Evolutionary conservation across 2,329 filamentous ascomycete species (phyloP), one percentile per base, ranked within the genome.

Genomic region (Alternaria solani): DNA sequence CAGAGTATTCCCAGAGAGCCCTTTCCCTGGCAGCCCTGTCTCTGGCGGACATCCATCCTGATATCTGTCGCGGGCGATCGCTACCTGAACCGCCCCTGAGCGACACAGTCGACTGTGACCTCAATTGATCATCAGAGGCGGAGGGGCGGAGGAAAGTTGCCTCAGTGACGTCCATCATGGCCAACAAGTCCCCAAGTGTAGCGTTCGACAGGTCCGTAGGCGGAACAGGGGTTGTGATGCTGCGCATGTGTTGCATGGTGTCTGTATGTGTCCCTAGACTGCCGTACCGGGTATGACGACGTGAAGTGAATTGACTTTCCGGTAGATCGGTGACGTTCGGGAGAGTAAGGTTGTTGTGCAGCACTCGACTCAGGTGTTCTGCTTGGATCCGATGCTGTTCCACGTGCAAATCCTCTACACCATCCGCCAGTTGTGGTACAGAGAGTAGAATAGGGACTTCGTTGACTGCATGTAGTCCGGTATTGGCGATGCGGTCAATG

Each of bases 311-410:
- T 2, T 49, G 58, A 41, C 51, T 53, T 30, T 58, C 55, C 1
- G 60, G 57, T 11, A 51, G 26, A 18, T 20, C 6, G 28, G 39
- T 20, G 53, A 30, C 23, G 39, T 38, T 39, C 0, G 58, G 18
- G 26, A 58, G 47, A 6, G 59, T 39, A 14, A 61, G 55, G 25
- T 59, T 60, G 26, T 65, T 65, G 34, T 73, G 70, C 5, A 75
- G 61, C 26, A 73, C 65, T n/a, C 59, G 63, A 42, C 68, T 72
- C 54, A 73, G 44, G 49, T 71, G 57, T 53, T 74, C 73, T 23
- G 63, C 59, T 56, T 74, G 72, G 12, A 57, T 44, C 39, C 65
- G 58, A 20, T 71, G 65, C 18, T 71, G 70, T 47, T 68, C 66
- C 11, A 46, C 30, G 4, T 48, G 49, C 4, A 43, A 46, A 30